Evolutionary conservation across 345 rosid genomes (phyloP).

Genomic region (Schrenkiella parvula): DNA sequence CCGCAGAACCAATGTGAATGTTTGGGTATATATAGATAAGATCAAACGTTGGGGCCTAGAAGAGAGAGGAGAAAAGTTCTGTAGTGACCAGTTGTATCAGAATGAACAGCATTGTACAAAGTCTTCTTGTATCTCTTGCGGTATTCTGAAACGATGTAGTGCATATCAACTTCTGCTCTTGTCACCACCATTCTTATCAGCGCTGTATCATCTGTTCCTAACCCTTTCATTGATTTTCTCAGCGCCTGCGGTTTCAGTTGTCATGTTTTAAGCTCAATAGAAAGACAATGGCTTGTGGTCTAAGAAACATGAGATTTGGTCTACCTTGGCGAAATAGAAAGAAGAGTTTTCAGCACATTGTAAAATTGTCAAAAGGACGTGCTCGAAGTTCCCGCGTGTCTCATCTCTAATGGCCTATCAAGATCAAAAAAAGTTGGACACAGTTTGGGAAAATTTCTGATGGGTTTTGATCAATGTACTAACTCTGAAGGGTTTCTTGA

Average conservation of each 20-base stretch:
- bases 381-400: conserved; percentile 45
- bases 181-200: conserved; percentile 53
- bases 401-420: conserved; percentile 51
- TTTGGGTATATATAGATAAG: neutral
- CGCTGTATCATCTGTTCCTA: conserved; percentile 53
- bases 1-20: neutral
- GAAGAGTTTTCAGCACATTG: conserved; percentile 55
- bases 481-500: neutral
- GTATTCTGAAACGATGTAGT: conserved; percentile 44
- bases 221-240: conserved; percentile 58
- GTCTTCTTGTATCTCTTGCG: conserved; percentile 46
- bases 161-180: conserved; percentile 59
- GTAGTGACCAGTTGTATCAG: conserved; percentile 56
- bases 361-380: conserved; percentile 49
- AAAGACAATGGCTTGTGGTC: neutral
- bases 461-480: neutral
- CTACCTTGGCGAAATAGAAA: conserved; percentile 54
- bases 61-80: conserved; percentile 58
- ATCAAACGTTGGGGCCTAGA: conserved; percentile 37
- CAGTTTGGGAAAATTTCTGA: neutral
- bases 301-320: neutral
- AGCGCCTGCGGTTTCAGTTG: conserved; percentile 36
- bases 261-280: neutral
- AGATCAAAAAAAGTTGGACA: neutral
- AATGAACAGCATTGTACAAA: conserved; percentile 47